Base-by-base conservation (phyloP, 495 filamentous ascomycete species). In the Rhypophila decipiens region DNA sequence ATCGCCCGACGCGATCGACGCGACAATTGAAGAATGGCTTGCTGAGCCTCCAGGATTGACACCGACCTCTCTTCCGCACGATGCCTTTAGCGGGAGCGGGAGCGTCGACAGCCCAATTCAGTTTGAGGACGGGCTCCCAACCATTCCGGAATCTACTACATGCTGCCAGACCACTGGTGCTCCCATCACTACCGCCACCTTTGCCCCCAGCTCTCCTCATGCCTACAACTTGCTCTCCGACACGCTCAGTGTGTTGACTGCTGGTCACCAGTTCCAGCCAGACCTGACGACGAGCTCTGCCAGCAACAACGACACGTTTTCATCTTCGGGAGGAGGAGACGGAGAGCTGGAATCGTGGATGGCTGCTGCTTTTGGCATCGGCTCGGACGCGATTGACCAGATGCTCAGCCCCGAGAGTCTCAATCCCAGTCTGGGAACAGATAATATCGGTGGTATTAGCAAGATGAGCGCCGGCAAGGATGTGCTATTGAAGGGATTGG, bases 21-120 rank as follows among this genome's bases (percentile, higher is more conserved):
- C 56, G 23, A 63, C 60, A 9, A 63, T 65, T 33, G 49, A 58
- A 39, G 60, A 63, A 27, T 63, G 58, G 60, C 57, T 63, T 27
- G 53, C 62, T 22, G 60, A 63, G 34, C 60, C 61, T 2, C 31
- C 34, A 1, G 50, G 24, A 1, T 27, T 50, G 10, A 48, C 31
- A 15, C 19, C 11, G 22, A 34, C 7, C 13, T 31, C 27, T 31
- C 27, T 31, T 7, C 27, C 7, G 27, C 27, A 31, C 13, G 27
- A 31, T 13, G 13, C 27, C 13, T n/a, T n/a, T n/a, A n/a, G n/a
- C n/a, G n/a, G n/a, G n/a, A n/a, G n/a, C n/a, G n/a, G n/a, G n/a
- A n/a, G n/a, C n/a, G n/a, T n/a, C n/a, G n/a, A n/a, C n/a, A n/a
- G n/a, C n/a, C n/a, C n/a, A n/a, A n/a, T n/a, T n/a, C n/a, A n/a